A percentile compares a stretch with the other conserved stretches of the same genome.
Evolutionary conservation across 345 rosid species (phyloP).

Genomic region (Syzygium jambos): DNA sequence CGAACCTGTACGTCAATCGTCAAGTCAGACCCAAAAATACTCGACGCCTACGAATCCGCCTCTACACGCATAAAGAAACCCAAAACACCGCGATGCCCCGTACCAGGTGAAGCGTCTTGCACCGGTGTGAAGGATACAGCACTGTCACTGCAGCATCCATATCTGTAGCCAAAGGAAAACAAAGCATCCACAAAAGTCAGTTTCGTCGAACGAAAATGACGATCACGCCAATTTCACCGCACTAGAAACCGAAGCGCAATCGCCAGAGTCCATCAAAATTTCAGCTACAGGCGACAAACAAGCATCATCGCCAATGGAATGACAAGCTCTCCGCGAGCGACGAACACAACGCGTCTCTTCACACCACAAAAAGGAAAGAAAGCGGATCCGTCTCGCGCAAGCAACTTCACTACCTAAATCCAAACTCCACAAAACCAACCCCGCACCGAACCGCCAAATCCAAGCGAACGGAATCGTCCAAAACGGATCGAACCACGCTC

Average conservation of each 20-base stretch:
- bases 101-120: conserved; percentile 77
- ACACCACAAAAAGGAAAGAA: neutral
- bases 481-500: neutral
- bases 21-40: neutral
- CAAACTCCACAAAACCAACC: neutral
- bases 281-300: neutral
- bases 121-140: conserved; percentile 57
- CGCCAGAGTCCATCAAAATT: neutral
- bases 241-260: neutral
- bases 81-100: neutral
- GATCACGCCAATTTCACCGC: neutral
- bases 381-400: neutral
- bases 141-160: conserved; percentile 38
- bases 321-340: neutral
- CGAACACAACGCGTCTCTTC: neutral
- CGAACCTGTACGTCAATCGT: conserved; percentile 38
- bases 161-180: conserved; percentile 4
- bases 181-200: neutral
- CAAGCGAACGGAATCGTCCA: neutral
- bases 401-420: neutral
- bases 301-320: neutral
- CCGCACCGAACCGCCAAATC: neutral
- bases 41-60: neutral
- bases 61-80: neutral
- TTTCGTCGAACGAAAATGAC: neutral